Evolutionary conservation across 164 flowering plant genomes (phyloP).

Genomic region (Saururus chinensis): DNA sequence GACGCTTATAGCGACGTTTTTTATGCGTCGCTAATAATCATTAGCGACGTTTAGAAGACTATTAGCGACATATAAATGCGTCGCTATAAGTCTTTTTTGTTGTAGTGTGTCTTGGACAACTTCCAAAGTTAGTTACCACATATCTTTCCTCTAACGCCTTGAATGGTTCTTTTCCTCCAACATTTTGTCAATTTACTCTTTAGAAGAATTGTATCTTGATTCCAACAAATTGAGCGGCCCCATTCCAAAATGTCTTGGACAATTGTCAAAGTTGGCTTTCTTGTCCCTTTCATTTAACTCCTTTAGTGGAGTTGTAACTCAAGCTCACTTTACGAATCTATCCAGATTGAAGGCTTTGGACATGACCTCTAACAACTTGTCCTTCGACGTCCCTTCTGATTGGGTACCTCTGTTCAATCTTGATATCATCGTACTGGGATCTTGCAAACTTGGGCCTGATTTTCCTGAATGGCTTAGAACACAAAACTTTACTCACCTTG

Average conservation of each 20-base stretch:
- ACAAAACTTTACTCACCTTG: no score
- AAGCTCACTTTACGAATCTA: constrained; percentile 2
- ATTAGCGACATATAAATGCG: no score
- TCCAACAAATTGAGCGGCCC: no score
- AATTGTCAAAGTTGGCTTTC: background rate
- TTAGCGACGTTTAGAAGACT: no score
- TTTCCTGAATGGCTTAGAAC: no score
- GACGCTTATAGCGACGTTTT: no score
- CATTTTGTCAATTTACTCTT: background rate
- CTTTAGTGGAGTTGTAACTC: background rate
- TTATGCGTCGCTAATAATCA: no score
- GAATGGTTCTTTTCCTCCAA: background rate
- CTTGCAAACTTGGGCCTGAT: no score
- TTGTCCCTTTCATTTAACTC: background rate
- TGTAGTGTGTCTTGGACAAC: background rate
- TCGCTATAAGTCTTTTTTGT: no score
- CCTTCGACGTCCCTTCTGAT: background rate
- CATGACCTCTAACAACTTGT: background rate
- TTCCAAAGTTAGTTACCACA: background rate
- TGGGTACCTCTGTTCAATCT: no score
- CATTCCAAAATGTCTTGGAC: background rate
- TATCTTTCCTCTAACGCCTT: no score
- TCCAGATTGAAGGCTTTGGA: background rate
- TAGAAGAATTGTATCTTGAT: background rate
- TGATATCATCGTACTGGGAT: no score